These are phyloP conservation scores for Quercus agrifolia DNA, from an alignment of 306 rosid species.

Conservation along the genomic window DNA sequence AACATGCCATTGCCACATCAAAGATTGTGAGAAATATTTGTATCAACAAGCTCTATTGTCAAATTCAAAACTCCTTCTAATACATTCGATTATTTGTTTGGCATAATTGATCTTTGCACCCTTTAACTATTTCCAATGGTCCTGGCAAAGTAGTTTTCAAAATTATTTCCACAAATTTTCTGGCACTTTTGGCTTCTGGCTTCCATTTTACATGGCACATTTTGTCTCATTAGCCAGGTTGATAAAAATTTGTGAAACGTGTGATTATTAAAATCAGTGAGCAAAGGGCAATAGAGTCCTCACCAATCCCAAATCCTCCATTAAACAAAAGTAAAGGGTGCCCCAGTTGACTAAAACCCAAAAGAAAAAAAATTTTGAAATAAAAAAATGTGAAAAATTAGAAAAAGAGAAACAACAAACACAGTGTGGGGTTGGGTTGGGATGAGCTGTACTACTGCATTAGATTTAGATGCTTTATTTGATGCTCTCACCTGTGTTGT, in stretches of 20 bases:
- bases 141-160: too few relatives aligned
- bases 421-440: slow-evolving; percentile 37
- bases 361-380: neutral
- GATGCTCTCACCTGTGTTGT: slow-evolving; percentile 36
- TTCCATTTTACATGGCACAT: neutral
- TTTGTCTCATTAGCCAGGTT: neutral
- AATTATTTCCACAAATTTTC: too few relatives aligned
- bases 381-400: neutral
- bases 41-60: too few relatives aligned
- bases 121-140: too few relatives aligned
- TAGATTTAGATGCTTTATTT: slow-evolving; percentile 60
- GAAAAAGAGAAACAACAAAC: slow-evolving; percentile 16
- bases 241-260: neutral
- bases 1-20: too few relatives aligned
- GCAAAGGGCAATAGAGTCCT: slow-evolving; percentile 19
- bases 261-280: neutral
- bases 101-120: too few relatives aligned
- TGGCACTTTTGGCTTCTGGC: neutral
- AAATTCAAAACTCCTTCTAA: too few relatives aligned
- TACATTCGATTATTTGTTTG: too few relatives aligned
- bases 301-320: neutral
- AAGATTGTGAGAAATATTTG: too few relatives aligned
- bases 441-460: slow-evolving; percentile 62
- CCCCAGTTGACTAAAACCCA: slow-evolving; percentile 14
- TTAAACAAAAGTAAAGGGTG: slow-evolving; percentile 7